Evolutionary conservation across 169 alveolate species (phyloP).

Genomic region (Babesia bovis): DNA sequence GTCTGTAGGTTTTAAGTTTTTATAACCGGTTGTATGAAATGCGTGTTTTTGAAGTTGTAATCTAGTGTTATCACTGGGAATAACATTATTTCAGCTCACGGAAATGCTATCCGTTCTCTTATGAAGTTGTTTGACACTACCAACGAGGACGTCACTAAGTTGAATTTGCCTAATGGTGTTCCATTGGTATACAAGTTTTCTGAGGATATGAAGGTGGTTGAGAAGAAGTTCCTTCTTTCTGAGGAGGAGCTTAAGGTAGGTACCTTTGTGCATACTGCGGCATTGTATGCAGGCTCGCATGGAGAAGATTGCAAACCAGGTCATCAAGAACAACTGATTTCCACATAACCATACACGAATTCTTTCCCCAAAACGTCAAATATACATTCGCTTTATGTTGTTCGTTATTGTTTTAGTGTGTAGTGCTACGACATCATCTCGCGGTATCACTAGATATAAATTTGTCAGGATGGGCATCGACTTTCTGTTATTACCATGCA

Average conservation of each 20-base stretch:
- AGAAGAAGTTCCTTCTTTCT: conserved; percentile 90
- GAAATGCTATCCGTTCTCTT: conserved; percentile 96
- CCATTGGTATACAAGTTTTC: conserved; percentile 96
- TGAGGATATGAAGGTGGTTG: conserved; percentile 84
- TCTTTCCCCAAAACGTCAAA: not conserved
- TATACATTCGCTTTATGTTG: not conserved
- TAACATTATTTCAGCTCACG: conserved; percentile 90
- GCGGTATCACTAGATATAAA: not conserved
- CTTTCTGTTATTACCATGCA: conserved; percentile 9
- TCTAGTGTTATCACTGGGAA: no score
- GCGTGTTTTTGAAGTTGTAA: no score
- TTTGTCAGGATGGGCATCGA: conserved; percentile 8
- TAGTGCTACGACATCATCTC: conserved; percentile 12
- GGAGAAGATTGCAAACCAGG: conserved; percentile 93
- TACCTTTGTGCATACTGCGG: not conserved
- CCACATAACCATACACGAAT: not conserved
- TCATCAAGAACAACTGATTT: conserved; percentile 82
- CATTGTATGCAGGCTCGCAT: conserved; percentile 75
- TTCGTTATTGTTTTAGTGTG: not conserved
- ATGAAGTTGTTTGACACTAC: conserved; percentile 92
- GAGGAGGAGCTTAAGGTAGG: conserved; percentile 85
- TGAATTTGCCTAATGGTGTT: conserved; percentile 96
- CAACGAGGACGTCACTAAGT: conserved; percentile 90
- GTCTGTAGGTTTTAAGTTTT: conserved; percentile 55
- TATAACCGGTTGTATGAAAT: not conserved